Conservation (phyloP, 140 eudicot species). For the Oenanthe javanica region DNA sequence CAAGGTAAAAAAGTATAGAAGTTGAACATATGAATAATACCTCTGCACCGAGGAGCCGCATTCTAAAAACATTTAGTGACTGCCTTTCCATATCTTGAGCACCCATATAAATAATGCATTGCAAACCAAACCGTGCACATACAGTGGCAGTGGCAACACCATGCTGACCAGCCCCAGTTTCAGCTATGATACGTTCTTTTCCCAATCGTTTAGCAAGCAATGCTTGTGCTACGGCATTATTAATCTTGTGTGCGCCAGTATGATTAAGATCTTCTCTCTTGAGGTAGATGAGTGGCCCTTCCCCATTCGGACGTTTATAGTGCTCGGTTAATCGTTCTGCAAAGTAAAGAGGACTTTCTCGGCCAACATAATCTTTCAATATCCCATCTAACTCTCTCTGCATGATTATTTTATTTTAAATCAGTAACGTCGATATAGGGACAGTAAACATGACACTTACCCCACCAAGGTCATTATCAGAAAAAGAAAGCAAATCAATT, state of each 20-base stretch:
- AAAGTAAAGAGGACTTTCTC: constrained; percentile 83
- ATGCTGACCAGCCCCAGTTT: constrained; percentile 95
- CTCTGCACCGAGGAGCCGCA: constrained; percentile 95
- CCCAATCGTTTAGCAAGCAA: constrained; percentile 79
- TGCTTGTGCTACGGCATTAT: constrained; percentile 86
- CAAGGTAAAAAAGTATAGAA: constrained; percentile 3
- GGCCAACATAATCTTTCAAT: constrained; percentile 79
- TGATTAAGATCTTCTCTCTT: constrained; percentile 93
- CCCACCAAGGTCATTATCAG: not conserved
- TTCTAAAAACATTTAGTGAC: constrained; percentile 77
- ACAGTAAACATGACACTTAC: not conserved
- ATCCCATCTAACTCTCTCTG: constrained; percentile 83
- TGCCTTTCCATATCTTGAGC: constrained; percentile 98
- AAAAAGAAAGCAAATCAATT: not conserved
- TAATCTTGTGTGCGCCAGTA: constrained; percentile 87
- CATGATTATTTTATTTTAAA: constrained; percentile 8
- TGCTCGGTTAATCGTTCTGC: constrained; percentile 88
- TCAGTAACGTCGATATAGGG: not conserved
- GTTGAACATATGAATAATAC: constrained; percentile 24
- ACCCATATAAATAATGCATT: constrained; percentile 81
- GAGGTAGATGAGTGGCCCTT: constrained; percentile 74
- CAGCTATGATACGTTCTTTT: constrained; percentile 80
- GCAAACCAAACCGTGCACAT: constrained; percentile 85
- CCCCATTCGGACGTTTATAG: constrained; percentile 71
- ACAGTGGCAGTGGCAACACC: constrained; percentile 96